These are phyloP conservation scores for Penicillium sp. DNA, from an alignment of 2,329 filamentous ascomycete species.

Conservation along the genomic window DNA sequence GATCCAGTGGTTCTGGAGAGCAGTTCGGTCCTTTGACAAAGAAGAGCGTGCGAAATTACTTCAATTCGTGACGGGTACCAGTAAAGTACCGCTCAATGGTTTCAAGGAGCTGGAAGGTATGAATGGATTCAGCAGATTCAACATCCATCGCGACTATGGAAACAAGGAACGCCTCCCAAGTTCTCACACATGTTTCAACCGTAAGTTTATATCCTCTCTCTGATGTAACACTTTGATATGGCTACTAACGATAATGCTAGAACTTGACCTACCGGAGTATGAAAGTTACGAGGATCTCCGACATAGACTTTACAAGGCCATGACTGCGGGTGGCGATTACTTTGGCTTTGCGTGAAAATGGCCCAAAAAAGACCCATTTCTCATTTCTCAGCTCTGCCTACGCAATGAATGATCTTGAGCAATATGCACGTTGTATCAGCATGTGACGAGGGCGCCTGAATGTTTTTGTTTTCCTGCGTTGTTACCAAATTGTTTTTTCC, in stretches of 20 bases:
- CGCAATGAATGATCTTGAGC: slow-evolving; percentile 15
- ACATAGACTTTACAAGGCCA: slow-evolving; percentile 85
- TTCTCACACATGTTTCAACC: slow-evolving; percentile 98
- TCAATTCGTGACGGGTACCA: slow-evolving; percentile 97
- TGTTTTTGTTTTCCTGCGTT: slow-evolving; percentile 6
- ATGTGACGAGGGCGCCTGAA: slow-evolving; percentile 25
- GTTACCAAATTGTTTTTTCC: not conserved
- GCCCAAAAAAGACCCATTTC: slow-evolving; percentile 1
- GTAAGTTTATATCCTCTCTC: slow-evolving; percentile 56
- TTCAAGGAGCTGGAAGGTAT: slow-evolving; percentile 99
- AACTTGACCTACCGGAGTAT: slow-evolving; percentile 97
- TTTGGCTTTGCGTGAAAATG: slow-evolving; percentile 83
- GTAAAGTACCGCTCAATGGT: slow-evolving; percentile 95
- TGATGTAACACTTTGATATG: slow-evolving; percentile 14
- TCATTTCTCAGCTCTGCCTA: slow-evolving; percentile 7
- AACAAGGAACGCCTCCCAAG: slow-evolving; percentile 93
- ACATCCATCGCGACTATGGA: slow-evolving; percentile 96
- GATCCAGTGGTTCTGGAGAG: slow-evolving; percentile 99
- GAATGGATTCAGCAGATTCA: slow-evolving; percentile 97
- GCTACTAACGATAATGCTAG: slow-evolving; percentile 43
- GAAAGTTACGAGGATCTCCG: slow-evolving; percentile 90
- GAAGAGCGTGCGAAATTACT: slow-evolving; percentile 96
- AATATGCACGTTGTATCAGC: slow-evolving; percentile 25
- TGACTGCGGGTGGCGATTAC: slow-evolving; percentile 95
- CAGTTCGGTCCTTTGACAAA: slow-evolving; percentile 94